These are phyloP conservation scores for Durotheca rogersii DNA, from an alignment of 495 filamentous ascomycete species.

Conservation along the genomic window DNA sequence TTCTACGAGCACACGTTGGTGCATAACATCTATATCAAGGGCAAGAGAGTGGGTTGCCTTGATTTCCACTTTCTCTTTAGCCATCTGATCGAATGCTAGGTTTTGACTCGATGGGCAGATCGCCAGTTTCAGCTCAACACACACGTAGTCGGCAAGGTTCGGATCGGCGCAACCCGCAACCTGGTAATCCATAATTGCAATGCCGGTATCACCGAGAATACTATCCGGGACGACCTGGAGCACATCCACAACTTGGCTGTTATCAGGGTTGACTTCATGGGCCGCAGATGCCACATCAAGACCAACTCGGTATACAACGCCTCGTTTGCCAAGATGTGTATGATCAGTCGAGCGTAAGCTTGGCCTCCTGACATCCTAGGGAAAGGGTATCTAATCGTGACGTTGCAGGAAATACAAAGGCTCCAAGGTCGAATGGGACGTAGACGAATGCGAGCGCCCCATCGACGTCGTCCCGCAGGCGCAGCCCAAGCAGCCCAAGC, in stretches of 20 bases:
- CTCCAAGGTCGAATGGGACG: constrained; percentile 67
- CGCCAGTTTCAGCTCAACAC: constrained; percentile 69
- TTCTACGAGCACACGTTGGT: constrained; percentile 66
- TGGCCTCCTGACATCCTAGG: not conserved
- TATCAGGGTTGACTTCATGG: constrained; percentile 62
- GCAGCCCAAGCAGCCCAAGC: constrained; percentile 11
- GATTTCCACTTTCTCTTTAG: not conserved
- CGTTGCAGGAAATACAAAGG: constrained; percentile 63
- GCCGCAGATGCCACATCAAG: constrained; percentile 61
- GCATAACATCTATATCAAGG: constrained; percentile 68
- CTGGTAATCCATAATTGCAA: constrained; percentile 63
- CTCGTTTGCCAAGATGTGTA: constrained; percentile 71
- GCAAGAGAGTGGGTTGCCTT: constrained; percentile 59
- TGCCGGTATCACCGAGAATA: constrained; percentile 59
- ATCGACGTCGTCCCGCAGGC: constrained; percentile 35
- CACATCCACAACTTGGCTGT: constrained; percentile 80
- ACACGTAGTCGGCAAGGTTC: constrained; percentile 66
- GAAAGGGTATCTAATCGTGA: constrained; percentile 2
- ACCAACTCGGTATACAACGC: constrained; percentile 79
- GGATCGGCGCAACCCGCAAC: constrained; percentile 75
- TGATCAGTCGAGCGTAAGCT: constrained; percentile 66
- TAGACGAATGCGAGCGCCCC: constrained; percentile 72
- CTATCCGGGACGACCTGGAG: constrained; percentile 72
- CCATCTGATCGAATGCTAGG: constrained; percentile 13
- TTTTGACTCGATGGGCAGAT: constrained; percentile 40